Evolutionary conservation across 441 rosid genomes (phyloP).

Genomic region (Capsella rubella): DNA sequence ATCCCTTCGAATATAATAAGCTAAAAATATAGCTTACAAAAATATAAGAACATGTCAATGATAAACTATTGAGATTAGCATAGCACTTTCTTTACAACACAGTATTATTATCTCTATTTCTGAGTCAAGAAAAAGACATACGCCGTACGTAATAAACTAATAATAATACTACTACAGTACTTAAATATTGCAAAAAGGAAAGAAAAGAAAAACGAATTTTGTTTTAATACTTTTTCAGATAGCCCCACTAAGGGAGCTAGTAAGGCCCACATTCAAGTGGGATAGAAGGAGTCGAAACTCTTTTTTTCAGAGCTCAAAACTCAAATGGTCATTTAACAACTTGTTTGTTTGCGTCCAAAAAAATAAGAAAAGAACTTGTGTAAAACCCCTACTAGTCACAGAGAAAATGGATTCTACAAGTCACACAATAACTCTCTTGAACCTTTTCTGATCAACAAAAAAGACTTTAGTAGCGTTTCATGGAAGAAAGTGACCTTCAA

Average conservation of each 20-base stretch:
- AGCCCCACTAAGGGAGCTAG: not conserved
- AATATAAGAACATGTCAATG: not conserved
- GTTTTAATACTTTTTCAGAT: not conserved
- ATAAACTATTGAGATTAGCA: conserved; percentile 7
- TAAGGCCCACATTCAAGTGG: not conserved
- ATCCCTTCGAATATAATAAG: not conserved
- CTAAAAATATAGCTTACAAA: not conserved
- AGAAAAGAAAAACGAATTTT: not conserved
- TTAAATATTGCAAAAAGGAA: not conserved
- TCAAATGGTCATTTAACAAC: too few relatives aligned
- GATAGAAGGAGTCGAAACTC: conserved; percentile 3
- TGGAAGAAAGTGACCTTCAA: not conserved
- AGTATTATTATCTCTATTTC: not conserved
- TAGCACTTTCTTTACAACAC: conserved; percentile 3
- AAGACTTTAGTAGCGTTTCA: not conserved
- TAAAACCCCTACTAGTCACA: conserved; percentile 10
- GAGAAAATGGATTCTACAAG: not conserved
- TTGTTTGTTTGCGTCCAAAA: too few relatives aligned
- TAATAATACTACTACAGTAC: not conserved
- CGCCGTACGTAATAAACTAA: too few relatives aligned
- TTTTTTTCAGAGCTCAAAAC: not conserved
- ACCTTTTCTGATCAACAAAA: conserved; percentile 4
- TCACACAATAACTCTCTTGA: conserved; percentile 16
- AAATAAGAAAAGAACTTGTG: not conserved
- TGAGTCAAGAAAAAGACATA: not conserved